These are phyloP conservation scores for Diaporthe australafricana DNA, from an alignment of 2,329 filamentous ascomycete species.

Conservation along the genomic window DNA sequence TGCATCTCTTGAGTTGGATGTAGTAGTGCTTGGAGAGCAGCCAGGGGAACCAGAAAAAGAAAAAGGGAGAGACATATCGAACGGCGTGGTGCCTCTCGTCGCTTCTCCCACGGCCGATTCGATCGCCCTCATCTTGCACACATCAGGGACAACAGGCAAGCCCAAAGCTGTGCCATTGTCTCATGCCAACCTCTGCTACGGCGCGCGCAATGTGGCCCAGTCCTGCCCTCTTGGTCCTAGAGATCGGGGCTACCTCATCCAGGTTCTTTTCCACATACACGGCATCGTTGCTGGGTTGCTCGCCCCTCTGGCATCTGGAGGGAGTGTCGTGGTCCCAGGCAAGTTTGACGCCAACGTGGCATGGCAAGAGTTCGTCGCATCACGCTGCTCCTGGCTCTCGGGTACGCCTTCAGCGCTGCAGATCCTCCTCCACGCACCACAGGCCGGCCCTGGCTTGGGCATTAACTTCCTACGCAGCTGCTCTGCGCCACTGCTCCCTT, in stretches of 20 bases:
- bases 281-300: conserved; percentile 87
- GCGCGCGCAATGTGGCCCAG: neutral
- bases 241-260: conserved; percentile 69
- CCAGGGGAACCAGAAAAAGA: neutral
- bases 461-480: conserved; percentile 27
- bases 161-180: conserved; percentile 28
- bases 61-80: conserved; percentile 57
- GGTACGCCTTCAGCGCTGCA: conserved; percentile 92
- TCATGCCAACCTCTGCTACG: conserved; percentile 4
- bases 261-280: conserved; percentile 68
- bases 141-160: conserved; percentile 21
- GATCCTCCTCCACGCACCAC: conserved; percentile 81
- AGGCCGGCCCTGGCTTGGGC: conserved; percentile 85
- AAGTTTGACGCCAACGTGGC: conserved; percentile 87
- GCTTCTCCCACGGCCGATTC: conserved; percentile 49
- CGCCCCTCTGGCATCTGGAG: conserved; percentile 79
- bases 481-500: conserved; percentile 71
- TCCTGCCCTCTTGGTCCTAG: conserved; percentile 41
- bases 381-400: conserved; percentile 90
- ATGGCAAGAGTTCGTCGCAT: conserved; percentile 80
- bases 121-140: conserved; percentile 16
- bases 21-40: neutral
- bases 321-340: conserved; percentile 81
- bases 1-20: conserved; percentile 45
- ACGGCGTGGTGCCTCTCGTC: conserved; percentile 73